Evolutionary conservation across 176 grass and related monocot genomes (phyloP), one percentile per base, ranked within the genome.

Genomic region (Musa troglodytarum): DNA sequence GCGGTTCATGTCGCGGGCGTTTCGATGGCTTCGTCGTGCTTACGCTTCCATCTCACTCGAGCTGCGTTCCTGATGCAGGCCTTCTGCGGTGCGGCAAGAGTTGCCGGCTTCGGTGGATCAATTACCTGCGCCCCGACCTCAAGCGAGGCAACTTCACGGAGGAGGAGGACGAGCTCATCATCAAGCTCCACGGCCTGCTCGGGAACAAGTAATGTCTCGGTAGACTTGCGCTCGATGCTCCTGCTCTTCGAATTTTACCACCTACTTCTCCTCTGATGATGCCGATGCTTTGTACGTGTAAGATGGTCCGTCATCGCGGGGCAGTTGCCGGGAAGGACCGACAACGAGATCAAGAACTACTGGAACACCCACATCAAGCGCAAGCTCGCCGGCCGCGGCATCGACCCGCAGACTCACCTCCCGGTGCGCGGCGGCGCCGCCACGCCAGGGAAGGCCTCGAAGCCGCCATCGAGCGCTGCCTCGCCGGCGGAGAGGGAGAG

Each of bases 351-450:
- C 13, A 61, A 61, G 15, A 61, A 61, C 15, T 61, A 61, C 57
- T 61, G 57, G 57, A 61, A 61, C 57, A 61, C 57, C 57, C 57
- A 61, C 57, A 61, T 61, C 57, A 61, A 61, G 57, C 57, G 57
- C 3, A 61, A 61, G 57, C 57, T 61, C 57, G 8, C 21, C 57
- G n/a, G 57, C 57, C 57, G 57, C 57, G 57, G 57, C 16, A 61
- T 61, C 57, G 57, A 61, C 57, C 57, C 57, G 57, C 57, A 61
- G 57, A 61, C 57, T 15, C 57, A 61, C 57, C 57, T 15, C 57
- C 57, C 53, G 53, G 53, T 61, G 17, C 19, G 8, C 57, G 14
- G 15, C 17, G 13, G 13, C 16, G 57, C 2, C 19, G 57, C 57
- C 55, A 16, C 14, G 1, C 34, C 34, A 43, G 34, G 34, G 34